A percentile compares a stretch with the other conserved stretches of the same genome.
Conservation (phyloP, 148 eudicot species). For the Tetragonia tetragonoides region DNA sequence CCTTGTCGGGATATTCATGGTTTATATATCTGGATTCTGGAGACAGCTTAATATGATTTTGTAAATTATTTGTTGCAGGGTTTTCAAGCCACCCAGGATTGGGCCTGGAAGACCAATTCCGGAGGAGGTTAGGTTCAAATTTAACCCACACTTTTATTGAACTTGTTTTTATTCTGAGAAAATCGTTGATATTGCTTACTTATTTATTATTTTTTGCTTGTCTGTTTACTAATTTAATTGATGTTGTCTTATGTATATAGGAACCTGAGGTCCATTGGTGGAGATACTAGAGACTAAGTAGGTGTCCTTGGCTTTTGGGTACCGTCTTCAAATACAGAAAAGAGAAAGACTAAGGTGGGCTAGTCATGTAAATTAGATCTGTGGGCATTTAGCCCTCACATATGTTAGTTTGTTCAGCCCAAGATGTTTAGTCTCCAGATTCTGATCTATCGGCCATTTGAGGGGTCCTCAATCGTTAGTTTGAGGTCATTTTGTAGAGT, state of each 20-base stretch:
- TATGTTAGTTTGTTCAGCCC: not conserved
- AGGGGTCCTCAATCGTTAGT: not conserved
- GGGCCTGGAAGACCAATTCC: constrained; percentile 79
- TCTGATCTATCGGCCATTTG: not conserved
- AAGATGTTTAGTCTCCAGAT: not conserved
- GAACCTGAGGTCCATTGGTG: constrained; percentile 10
- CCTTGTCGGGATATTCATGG: too few relatives aligned
- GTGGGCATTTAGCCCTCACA: not conserved
- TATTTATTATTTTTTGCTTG: too few relatives aligned
- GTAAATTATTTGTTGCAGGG: constrained; percentile 35
- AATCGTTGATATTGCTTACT: not conserved
- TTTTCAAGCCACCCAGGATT: constrained; percentile 58
- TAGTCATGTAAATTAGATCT: constrained; percentile 12
- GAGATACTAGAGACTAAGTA: not conserved
- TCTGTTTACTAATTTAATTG: too few relatives aligned
- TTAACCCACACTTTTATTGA: not conserved
- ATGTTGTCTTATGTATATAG: not conserved
- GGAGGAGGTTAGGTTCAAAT: constrained; percentile 43
- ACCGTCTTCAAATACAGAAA: not conserved
- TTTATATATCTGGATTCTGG: not conserved
- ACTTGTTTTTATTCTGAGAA: not conserved
- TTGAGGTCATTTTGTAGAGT: constrained; percentile 9
- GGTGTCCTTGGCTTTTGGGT: not conserved
- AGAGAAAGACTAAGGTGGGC: not conserved
- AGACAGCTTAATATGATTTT: not conserved